Evolutionary conservation across 2,329 filamentous ascomycete species (phyloP), one percentile per base, ranked within the genome.

Genomic region (Pestalotiopsis sp.): DNA sequence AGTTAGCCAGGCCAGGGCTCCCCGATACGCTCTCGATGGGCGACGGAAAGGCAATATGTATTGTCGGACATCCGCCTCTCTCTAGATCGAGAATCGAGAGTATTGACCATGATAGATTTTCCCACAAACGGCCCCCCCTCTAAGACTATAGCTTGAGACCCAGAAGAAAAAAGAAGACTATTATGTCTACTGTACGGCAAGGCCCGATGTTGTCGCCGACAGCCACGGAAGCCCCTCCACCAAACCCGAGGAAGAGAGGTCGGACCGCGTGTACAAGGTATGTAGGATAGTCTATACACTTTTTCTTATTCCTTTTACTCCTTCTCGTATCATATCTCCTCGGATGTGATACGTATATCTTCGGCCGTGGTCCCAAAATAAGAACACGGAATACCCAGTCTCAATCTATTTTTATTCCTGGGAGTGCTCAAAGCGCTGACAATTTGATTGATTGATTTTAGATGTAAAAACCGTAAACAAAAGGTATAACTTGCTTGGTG

Each of bases 401-500:
- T 36, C 31, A 36, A n/a, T 63, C 52, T 59, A 45, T 63, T 20
- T 31, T 67, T 11, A 27, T 11, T 41, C 38, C 58, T 67, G 31
- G 13, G 9, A 52, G 17, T n/a, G 17, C 14, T 52, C 45, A 52
- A 52, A 25, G 11, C 27, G 62, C 67, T 61, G 17, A 69, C 68
- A n/a, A 38, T 45, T 23, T 25, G 20, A 61, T 52, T 52, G 45
- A 52, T n/a, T 52, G 17, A 52, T 39, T 49, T 7, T 63, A 70
- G 82, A 69, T 84, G 82, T 75, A 84, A 84, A 72, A 80, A 75
- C 23, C 77, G 82, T 65, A 84, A 84, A 70, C 82, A 84, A 71
- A 83, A 79, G 74, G 82, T 82, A 45, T 31, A 72, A 75, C 31
- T 36, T 36, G 9, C 31, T 68, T 38, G 7, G 25, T 49, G 23